Conservation (phyloP, 768 basidiomycete genomes). For the Naganishia randhawae region DNA sequence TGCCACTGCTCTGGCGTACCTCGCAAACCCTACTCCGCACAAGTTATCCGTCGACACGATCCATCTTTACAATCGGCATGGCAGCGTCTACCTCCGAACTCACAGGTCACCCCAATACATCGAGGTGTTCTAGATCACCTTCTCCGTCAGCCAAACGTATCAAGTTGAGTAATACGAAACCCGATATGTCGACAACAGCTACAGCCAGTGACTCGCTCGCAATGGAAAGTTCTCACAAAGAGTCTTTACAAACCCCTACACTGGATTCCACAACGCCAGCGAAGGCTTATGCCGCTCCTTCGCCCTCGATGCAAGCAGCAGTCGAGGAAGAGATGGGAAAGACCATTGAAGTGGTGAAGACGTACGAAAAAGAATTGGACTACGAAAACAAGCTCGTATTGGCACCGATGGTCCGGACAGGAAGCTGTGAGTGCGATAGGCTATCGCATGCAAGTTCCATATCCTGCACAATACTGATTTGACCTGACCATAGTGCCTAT, state of each 20-base stretch:
- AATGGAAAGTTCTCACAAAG: background rate
- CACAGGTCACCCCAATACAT: background rate
- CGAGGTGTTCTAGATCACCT: background rate
- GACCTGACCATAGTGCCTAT: constrained; percentile 65
- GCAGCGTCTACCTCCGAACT: background rate
- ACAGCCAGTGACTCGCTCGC: background rate
- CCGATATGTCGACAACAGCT: background rate
- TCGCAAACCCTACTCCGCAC: background rate
- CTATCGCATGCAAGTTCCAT: background rate
- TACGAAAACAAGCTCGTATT: constrained; percentile 87
- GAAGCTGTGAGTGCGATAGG: constrained; percentile 58
- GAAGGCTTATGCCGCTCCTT: constrained; percentile 1
- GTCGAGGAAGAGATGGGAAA: constrained; percentile 38
- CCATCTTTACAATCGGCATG: background rate
- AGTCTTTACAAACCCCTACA: background rate
- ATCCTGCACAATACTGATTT: background rate
- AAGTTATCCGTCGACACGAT: background rate
- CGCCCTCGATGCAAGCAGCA: constrained; percentile 21
- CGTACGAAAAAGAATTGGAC: constrained; percentile 51
- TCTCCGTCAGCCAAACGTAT: constrained; percentile 13
- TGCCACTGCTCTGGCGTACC: background rate
- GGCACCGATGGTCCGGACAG: constrained; percentile 98
- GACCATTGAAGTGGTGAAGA: constrained; percentile 37
- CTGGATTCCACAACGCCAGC: background rate
- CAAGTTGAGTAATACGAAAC: background rate